Base-by-base conservation (phyloP, 768 basidiomycete genomes). In the Leccinellum albellum region DNA sequence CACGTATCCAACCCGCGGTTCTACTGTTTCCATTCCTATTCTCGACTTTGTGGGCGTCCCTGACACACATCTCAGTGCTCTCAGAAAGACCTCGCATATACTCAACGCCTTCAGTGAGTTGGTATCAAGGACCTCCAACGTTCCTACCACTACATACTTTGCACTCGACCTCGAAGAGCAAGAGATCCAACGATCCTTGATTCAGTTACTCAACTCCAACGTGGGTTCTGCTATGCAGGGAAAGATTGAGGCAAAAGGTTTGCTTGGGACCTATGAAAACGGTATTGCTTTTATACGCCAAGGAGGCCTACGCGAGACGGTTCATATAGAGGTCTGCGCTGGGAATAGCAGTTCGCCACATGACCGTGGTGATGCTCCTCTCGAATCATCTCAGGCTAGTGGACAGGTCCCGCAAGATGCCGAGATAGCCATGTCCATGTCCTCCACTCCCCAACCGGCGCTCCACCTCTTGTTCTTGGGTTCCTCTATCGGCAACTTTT, bases 401-500 rank as follows among this genome's bases (percentile, higher is more conserved):
- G 52, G 37, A 58, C 49, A 42, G 33, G 44, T 32, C 28, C 46
- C 46, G 12, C 24, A 51, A 21, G 59, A 58, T n/a, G 15, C 50
- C 20, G 45, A 51, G 13, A 32, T 17, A 12, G 57, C 47, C 3
- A 66, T 70, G 5, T 77, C 47, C 3, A 66, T 70, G 5, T 77
- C 78, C 10, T 80, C 83, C 21, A 82, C 80, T 1, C 81, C 80
- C 42, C 82, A 75, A 46, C 71, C 74, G 3, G 86, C 89, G 14
- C 71, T 93, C 31, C 94, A 97, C 66, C 76, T 98, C 53, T 76
- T 98, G 59, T 98, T 97, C 76, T 77, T 98, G 17, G 97, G 96
- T 0, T 94, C 91, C 0, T 91, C 92, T 1, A 69, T 98, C 7
- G 97, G 95, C 7, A 98, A 98, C 76, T 98, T 98, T 70, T 65